Base-by-base conservation (phyloP, 1,284 basidiomycete genomes). In the Golubevia pallescens region DNA sequence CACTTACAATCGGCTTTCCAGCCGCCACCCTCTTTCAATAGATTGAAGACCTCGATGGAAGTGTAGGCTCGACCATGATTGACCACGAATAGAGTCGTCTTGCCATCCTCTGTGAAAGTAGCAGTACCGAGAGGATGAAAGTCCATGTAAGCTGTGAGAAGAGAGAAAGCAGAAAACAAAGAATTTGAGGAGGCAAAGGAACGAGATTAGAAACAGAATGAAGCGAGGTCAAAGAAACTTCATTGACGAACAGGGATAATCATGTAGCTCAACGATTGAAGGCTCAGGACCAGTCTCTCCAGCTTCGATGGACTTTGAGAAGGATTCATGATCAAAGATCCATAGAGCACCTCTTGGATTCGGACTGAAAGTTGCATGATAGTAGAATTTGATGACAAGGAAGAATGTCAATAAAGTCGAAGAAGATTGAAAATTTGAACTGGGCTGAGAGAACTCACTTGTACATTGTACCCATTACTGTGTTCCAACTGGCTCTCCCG, bases 11-110 rank as follows among this genome's bases (percentile, higher is more conserved):
- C 28, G 28, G 28, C 28, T 28, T 28, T 28, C 28, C 28, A 28
- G 28, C 28, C 28, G n/a, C n/a, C n/a, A n/a, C n/a, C n/a, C n/a
- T n/a, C n/a, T n/a, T n/a, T n/a, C n/a, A 0, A 78, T 53, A 92
- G 71, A 0, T 84, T 67, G 74, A 92, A 92, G 61, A 91, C 90
- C 80, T 92, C 91, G 59, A 92, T 88, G 59, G 89, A 88, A 10
- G 90, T 89, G 24, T 87, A 82, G 28, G 86, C 73, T 20, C 89
- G 88, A 0, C 89, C 90, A 77, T 92, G 91, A 83, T 92, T 92
- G 68, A 91, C 86, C 52, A 90, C 86, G 77, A 90, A 91, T 58
- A 92, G 86, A 70, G 88, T 64, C 58, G 66, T 60, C 24, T 52
- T 60, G 8, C 56, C 55, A 57, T 57, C 32, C 14, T 57, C n/a